Evolutionary conservation across 2,329 filamentous ascomycete species (phyloP), one percentile per base, ranked within the genome.

Genomic region (Fusarium sp.): DNA sequence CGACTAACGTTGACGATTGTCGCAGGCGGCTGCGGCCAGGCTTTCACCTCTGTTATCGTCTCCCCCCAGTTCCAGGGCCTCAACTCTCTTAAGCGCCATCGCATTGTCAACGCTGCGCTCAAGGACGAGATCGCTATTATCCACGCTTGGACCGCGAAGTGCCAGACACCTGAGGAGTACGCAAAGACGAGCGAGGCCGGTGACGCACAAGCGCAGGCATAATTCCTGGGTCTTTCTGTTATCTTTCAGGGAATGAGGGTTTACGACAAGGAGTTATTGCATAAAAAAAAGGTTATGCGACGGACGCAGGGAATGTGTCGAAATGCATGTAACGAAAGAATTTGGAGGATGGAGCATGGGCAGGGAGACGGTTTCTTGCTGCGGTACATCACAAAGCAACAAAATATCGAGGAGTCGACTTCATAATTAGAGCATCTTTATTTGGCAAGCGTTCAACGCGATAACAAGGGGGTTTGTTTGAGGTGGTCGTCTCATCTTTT

Each of bases 61-160:
- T 92, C 90, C 10, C 83, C 89, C 30, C 82, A 88, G 57, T 94
- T 93, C 77, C 83, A 85, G 56, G 89, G 88, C 72, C 90, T 91
- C 78, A 91, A 83, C 75, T 92, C 92, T 51, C 88, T 97, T 58
- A 93, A 93, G 76, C 87, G 94, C 57, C 93, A 97, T 80, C 89
- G 94, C 42, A 85, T 96, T 65, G 94, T 97, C 72, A 97, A 97
- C 80, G 86, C 86, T 17, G 89, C 89, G 7, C 83, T 97, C 72
- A 95, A 94, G 82, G 87, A 90, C 45, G 94, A 97, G 81, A 97
- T 97, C 77, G 92, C 92, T 17, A 88, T 87, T 68, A 97, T 97
- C 72, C 94, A 97, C 82, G 94, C 94, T 38, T 97, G 94, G 94
- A 96, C 93, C 56, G 93, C 94, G 26, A 96, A 94, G 81, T 97